Conservation (phyloP, 169 alveolate species). For the Plasmodium sp. region DNA sequence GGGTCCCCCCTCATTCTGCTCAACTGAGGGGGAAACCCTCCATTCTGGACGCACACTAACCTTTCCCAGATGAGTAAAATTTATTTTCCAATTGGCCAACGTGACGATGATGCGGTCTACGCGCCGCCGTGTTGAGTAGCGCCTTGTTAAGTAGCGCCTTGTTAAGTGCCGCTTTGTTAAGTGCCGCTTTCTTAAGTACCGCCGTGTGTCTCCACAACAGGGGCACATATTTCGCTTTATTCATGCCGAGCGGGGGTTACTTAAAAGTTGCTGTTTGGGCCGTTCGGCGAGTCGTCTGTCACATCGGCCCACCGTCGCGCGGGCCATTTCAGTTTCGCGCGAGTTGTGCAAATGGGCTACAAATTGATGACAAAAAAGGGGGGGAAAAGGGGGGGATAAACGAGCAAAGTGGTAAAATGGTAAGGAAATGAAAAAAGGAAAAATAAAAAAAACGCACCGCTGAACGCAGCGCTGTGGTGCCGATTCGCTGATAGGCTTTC, state of each 20-base stretch:
- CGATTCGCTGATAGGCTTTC: not conserved
- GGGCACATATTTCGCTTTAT: constrained; percentile 3
- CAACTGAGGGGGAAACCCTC: not conserved
- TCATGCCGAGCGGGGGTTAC: constrained; percentile 1
- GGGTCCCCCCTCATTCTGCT: not conserved
- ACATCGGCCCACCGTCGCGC: not conserved
- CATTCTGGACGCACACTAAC: not conserved
- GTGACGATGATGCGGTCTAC: not conserved
- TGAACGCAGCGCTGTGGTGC: not conserved
- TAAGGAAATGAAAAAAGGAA: not conserved
- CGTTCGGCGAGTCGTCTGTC: not conserved
- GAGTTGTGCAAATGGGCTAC: not conserved
- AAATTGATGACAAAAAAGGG: not conserved
- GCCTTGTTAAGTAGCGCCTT: constrained; percentile 19
- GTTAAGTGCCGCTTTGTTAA: not conserved
- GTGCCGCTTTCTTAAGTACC: not conserved
- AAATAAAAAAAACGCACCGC: not conserved
- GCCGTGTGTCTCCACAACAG: constrained; percentile 53
- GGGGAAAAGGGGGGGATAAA: not conserved
- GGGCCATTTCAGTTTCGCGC: not conserved
- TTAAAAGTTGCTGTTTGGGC: not conserved
- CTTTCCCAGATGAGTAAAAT: not conserved
- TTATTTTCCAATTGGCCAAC: not conserved
- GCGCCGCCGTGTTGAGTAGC: not conserved
- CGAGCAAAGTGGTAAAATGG: not conserved